Conservation (phyloP, 2,329 filamentous ascomycete species). For the Stenocarpella maydis region DNA sequence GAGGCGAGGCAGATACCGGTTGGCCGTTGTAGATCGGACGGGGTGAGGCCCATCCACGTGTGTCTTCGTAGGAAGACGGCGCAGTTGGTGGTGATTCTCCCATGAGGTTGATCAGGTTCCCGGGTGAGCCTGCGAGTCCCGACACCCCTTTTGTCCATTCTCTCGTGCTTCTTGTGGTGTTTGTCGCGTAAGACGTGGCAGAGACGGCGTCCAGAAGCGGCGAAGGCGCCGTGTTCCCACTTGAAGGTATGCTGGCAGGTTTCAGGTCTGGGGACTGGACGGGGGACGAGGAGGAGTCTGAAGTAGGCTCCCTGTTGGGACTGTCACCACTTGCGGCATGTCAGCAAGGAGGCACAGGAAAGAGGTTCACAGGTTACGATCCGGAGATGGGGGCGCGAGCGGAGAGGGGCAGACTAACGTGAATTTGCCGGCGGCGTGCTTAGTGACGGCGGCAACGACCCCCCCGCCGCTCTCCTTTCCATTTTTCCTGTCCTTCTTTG, state of each 20-base stretch:
- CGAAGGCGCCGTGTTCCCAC: conserved; percentile 54
- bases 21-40: conserved; percentile 55
- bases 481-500: conserved; percentile 64
- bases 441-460: conserved; percentile 62
- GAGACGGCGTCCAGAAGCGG: conserved; percentile 59
- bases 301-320: conserved; percentile 45
- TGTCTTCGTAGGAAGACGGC: conserved; percentile 61
- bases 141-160: conserved; percentile 53
- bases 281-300: conserved; percentile 55
- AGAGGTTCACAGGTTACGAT: conserved; percentile 36
- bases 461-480: conserved; percentile 59
- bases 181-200: conserved; percentile 57
- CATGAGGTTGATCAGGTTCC: conserved; percentile 59
- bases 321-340: conserved; percentile 41
- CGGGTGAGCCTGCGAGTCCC: conserved; percentile 59
- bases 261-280: conserved; percentile 56
- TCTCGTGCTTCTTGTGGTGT: conserved; percentile 57
- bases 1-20: conserved; percentile 52
- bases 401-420: conserved; percentile 49
- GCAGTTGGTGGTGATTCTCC: conserved; percentile 63
- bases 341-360: conserved; percentile 39
- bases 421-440: conserved; percentile 60
- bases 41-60: conserved; percentile 57
- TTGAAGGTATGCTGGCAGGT: conserved; percentile 48
- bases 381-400: conserved; percentile 20